Evolutionary conservation across 345 rosid genomes (phyloP).

Genomic region (Aquilaria malaccensis): DNA sequence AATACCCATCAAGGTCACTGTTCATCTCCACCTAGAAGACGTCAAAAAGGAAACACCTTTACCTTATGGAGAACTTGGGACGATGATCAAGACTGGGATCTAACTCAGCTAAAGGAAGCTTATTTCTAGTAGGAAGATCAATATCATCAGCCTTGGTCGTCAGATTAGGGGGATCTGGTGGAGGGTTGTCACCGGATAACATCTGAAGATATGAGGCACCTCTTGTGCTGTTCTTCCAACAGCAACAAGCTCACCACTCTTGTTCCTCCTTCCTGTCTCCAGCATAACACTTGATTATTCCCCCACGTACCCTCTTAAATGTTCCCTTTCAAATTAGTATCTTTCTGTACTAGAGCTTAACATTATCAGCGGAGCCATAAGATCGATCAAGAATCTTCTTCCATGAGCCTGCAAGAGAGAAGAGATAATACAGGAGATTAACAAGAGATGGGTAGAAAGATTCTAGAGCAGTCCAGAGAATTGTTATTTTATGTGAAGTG

Average conservation of each 20-base stretch:
- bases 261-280: slow-evolving; percentile 37
- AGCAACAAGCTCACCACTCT: slow-evolving; percentile 50
- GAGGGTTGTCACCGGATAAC: slow-evolving; percentile 70
- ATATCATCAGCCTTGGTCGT: slow-evolving; percentile 23
- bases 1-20: slow-evolving; percentile 16
- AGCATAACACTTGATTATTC: slow-evolving; percentile 39
- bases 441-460: slow-evolving; percentile 8
- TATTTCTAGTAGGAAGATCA: slow-evolving; percentile 32
- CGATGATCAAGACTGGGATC: slow-evolving; percentile 28
- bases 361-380: slow-evolving; percentile 12
- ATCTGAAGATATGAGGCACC: slow-evolving; percentile 69
- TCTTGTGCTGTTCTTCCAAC: slow-evolving; percentile 58
- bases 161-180: slow-evolving; percentile 56
- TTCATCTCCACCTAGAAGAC: slow-evolving; percentile 12
- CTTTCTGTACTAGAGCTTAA: neutral
- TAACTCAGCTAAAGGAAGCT: slow-evolving; percentile 31
- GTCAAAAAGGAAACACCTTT: slow-evolving; percentile 11
- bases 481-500: slow-evolving; percentile 55
- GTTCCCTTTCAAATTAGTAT: too few relatives aligned
- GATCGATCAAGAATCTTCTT: slow-evolving; percentile 32
- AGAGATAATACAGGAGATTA: slow-evolving; percentile 20
- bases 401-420: slow-evolving; percentile 38
- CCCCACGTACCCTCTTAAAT: neutral
- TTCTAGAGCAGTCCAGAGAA: slow-evolving; percentile 6
- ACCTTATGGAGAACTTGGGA: slow-evolving; percentile 86